phyloP scores from a whole-genome alignment of 2,329 filamentous ascomycete genomes.

The Exophiala alcalophila region DNA sequence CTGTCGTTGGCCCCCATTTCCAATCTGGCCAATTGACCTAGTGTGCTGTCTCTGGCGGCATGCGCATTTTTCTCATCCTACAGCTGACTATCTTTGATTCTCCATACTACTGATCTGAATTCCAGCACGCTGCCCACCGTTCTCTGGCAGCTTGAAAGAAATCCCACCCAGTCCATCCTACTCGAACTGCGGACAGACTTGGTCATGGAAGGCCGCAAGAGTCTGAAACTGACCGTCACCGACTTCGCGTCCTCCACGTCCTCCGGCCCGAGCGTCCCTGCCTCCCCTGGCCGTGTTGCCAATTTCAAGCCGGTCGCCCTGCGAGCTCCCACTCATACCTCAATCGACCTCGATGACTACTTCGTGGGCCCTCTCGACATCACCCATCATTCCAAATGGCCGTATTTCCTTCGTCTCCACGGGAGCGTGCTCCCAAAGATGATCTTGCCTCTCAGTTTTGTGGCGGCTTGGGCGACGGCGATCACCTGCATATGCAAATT shows the following conservation, averaged over 20 bases:
- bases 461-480: conserved; percentile 63
- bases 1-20: too few species aligned
- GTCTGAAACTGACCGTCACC: conserved; percentile 19
- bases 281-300: conserved; percentile 19
- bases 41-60: too few species aligned
- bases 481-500: conserved; percentile 58
- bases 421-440: conserved; percentile 72
- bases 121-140: too few species aligned
- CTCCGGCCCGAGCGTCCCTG: conserved; percentile 10
- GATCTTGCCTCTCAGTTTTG: conserved; percentile 64
- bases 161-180: too few species aligned
- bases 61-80: too few species aligned
- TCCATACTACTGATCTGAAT: too few species aligned
- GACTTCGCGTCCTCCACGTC: conserved; percentile 23
- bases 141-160: too few species aligned
- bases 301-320: conserved; percentile 24
- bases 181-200: too few species aligned
- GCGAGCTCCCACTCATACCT: conserved; percentile 27
- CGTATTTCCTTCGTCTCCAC: conserved; percentile 70
- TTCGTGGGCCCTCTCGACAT: conserved; percentile 65
- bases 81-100: too few species aligned
- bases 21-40: too few species aligned
- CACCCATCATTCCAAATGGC: conserved; percentile 72
- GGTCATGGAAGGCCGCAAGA: conserved; percentile 19
- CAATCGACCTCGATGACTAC: conserved; percentile 58